A percentile compares a stretch with the other conserved stretches of the same genome.
These are phyloP conservation scores for Trypanosoma conorhini DNA, from an alignment of 208 protist species.

Conservation along the genomic window DNA sequence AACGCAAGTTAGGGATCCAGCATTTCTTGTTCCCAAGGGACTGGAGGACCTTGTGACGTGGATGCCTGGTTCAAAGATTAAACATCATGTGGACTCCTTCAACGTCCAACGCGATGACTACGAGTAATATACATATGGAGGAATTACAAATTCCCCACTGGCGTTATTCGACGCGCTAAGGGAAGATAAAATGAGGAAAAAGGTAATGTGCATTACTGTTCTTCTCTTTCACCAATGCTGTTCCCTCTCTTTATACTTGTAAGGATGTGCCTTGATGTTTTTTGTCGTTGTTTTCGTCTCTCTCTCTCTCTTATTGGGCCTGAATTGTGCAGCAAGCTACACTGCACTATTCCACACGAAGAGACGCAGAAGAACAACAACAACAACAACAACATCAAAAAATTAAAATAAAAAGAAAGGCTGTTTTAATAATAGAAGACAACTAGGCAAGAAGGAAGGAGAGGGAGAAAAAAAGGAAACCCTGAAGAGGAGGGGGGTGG, in stretches of 20 bases:
- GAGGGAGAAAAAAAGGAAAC: constrained; percentile 3
- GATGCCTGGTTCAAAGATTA: constrained; percentile 90
- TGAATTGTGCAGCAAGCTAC: neutral
- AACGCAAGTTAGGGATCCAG: constrained; percentile 85
- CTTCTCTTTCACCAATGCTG: neutral
- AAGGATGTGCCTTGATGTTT: neutral
- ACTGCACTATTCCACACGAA: neutral
- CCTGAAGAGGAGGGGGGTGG: too few species aligned
- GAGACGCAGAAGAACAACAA: neutral
- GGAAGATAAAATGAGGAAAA: neutral
- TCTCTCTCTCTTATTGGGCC: neutral
- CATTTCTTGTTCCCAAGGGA: constrained; percentile 84
- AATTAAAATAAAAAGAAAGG: neutral
- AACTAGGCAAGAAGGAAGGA: neutral
- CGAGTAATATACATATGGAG: constrained; percentile 40
- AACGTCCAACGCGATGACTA: constrained; percentile 89
- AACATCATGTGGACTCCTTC: constrained; percentile 87
- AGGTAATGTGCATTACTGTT: neutral
- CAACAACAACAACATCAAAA: neutral
- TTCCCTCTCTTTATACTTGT: neutral
- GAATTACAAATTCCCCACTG: neutral
- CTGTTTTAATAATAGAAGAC: neutral
- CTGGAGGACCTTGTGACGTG: constrained; percentile 90
- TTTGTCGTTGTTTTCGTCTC: neutral
- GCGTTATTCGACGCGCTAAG: neutral